Conservation (phyloP, 768 basidiomycete genomes). For the Rubroboletus pulcherrimus region DNA sequence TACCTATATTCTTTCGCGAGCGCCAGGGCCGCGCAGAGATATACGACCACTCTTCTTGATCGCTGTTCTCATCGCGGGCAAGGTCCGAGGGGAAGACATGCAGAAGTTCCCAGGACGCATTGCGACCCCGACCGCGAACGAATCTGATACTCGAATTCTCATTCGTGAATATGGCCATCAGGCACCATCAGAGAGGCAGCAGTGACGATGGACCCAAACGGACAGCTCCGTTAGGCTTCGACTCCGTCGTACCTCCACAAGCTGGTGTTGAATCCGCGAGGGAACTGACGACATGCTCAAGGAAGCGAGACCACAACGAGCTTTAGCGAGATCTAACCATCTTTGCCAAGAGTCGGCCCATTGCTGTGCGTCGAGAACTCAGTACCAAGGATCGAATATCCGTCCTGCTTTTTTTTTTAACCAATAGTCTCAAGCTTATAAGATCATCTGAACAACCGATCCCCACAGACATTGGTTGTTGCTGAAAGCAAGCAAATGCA, state of each 20-base stretch:
- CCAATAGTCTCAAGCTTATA: neutral
- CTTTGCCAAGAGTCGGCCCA: neutral
- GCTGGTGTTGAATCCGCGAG: neutral
- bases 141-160: conserved; percentile 1
- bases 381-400: neutral
- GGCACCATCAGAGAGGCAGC: neutral
- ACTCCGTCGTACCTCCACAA: neutral
- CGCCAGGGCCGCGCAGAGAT: conserved; percentile 73
- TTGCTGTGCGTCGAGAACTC: neutral
- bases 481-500: neutral
- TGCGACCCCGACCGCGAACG: neutral
- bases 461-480: neutral
- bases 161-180: conserved; percentile 5
- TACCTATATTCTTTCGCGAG: conserved; percentile 24
- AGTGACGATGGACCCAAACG: neutral
- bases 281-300: neutral
- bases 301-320: neutral
- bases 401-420: neutral
- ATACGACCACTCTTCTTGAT: conserved; percentile 80
- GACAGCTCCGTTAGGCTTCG: neutral
- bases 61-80: neutral
- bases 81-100: conserved; percentile 3
- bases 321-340: neutral
- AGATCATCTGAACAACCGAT: neutral
- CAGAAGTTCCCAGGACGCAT: neutral